phyloP scores from a whole-genome alignment of 2,329 filamentous ascomycete genomes.

The Mycosphaerella sp. region DNA sequence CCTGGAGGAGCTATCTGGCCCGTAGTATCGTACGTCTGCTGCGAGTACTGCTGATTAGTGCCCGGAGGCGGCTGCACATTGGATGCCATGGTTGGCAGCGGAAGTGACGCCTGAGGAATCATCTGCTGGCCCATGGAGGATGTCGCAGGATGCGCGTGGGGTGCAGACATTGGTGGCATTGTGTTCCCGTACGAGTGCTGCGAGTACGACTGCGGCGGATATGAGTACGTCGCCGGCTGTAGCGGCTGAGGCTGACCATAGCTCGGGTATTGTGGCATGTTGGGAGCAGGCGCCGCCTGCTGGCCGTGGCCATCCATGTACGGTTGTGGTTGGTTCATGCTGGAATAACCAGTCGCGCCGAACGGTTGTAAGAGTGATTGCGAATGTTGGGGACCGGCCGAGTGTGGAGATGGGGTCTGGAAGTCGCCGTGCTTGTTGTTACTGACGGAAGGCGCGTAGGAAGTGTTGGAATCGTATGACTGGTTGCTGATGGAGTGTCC shows the following conservation, averaged over 20 bases:
- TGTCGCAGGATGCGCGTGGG: conserved; percentile 61
- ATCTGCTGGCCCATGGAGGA: conserved; percentile 61
- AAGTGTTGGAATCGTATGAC: conserved; percentile 48
- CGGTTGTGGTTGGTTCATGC: conserved; percentile 74
- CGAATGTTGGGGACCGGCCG: conserved; percentile 37
- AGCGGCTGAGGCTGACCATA: conserved; percentile 57
- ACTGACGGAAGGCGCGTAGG: conserved; percentile 50
- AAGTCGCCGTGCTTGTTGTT: conserved; percentile 36
- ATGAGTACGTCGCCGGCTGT: conserved; percentile 31
- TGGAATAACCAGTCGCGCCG: conserved; percentile 34
- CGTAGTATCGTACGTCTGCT: conserved; percentile 66
- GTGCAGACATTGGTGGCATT: conserved; percentile 68
- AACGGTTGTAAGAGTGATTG: conserved; percentile 13
- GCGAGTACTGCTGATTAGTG: conserved; percentile 19
- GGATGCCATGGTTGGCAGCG: conserved; percentile 39
- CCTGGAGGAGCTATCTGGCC: conserved; percentile 87
- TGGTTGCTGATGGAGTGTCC: conserved; percentile 45
- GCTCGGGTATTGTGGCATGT: conserved; percentile 69
- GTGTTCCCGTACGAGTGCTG: conserved; percentile 72
- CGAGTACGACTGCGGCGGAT: conserved; percentile 54
- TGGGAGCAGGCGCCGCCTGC: conserved; percentile 67
- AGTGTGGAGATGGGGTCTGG: conserved; percentile 69
- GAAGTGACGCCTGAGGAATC: conserved; percentile 67
- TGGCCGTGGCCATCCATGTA: conserved; percentile 67
- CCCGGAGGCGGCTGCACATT: conserved; percentile 20